Base-by-base conservation (phyloP, 139 green algal species). In the Volvox reticuliferus region DNA sequence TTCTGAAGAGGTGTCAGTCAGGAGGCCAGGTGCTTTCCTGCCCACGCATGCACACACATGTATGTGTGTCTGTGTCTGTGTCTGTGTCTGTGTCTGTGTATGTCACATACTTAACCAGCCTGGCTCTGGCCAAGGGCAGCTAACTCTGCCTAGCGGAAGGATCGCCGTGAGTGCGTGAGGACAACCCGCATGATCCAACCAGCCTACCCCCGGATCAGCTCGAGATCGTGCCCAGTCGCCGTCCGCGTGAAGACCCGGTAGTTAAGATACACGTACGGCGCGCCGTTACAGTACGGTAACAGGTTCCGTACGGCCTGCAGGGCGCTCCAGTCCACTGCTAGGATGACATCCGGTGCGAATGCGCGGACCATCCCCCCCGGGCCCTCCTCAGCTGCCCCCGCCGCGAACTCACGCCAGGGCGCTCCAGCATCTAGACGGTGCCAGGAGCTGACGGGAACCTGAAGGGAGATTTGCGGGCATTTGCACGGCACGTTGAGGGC, bases 321-420 rank as follows among this genome's bases (percentile, higher is more conserved):
- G 5, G 91, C 89, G 32, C 92, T 93, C 95, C 95, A 98, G 87
- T 98, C 96, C 22, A 98, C 95, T 0, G 87, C 94, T 20, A 98
- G 79, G 16, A 95, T 86, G 19, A 93, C 94, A 1, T 95, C 65
- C 0, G 94, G 88, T 12, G 22, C 22, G 62, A 97, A 97, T 33
- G 62, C 32, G 6, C 36, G 24, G 22, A 97, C 93, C 44, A 71
- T 67, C 36, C 76, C 19, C 17, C 71, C 37, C 5, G 95, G 24
- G 0, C 17, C 62, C 28, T 44, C n/a, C 32, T 83, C 30, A 0
- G 36, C 69, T 14, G 30, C 89, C 20, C 87, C 92, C 0, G 77
- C 73, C 2, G 92, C 95, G 93, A 94, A 97, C 75, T 95, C 95
- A 17, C 90, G 68, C 88, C 93, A 97, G 0, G 84, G 86, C 44